Evolutionary conservation across 345 rosid species (phyloP).

Genomic region (Populus simonii): DNA sequence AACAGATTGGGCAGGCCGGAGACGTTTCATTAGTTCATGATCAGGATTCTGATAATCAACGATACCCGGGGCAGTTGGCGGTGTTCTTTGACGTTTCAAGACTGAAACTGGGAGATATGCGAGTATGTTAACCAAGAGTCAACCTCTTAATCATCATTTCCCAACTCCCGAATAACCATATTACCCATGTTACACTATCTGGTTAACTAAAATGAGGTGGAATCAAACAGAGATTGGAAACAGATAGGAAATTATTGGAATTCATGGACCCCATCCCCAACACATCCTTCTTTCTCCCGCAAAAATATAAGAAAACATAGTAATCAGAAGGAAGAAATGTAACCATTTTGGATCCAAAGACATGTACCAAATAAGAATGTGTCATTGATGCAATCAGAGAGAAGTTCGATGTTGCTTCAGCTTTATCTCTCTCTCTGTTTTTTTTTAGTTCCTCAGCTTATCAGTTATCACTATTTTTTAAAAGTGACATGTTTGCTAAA

Average conservation of each 20-base stretch:
- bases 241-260: background rate
- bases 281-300: background rate
- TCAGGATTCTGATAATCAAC: slow-evolving; percentile 83
- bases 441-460: background rate
- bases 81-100: slow-evolving; percentile 76
- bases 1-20: slow-evolving; percentile 66
- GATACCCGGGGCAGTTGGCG: slow-evolving; percentile 58
- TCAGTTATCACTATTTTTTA: background rate
- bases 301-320: background rate
- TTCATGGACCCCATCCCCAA: background rate
- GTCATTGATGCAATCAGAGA: background rate
- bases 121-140: slow-evolving; percentile 10
- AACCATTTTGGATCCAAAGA: background rate
- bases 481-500: background rate
- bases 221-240: background rate
- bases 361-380: background rate
- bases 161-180: background rate
- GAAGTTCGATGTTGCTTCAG: background rate
- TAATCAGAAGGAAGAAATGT: background rate
- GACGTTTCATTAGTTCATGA: slow-evolving; percentile 81
- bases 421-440: background rate
- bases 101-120: slow-evolving; percentile 41
- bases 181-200: background rate
- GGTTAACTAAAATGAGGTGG: background rate
- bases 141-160: slow-evolving; percentile 6